Evolutionary conservation across 306 rosid species (phyloP).

Genomic region (Elaeagnus macrophylla): DNA sequence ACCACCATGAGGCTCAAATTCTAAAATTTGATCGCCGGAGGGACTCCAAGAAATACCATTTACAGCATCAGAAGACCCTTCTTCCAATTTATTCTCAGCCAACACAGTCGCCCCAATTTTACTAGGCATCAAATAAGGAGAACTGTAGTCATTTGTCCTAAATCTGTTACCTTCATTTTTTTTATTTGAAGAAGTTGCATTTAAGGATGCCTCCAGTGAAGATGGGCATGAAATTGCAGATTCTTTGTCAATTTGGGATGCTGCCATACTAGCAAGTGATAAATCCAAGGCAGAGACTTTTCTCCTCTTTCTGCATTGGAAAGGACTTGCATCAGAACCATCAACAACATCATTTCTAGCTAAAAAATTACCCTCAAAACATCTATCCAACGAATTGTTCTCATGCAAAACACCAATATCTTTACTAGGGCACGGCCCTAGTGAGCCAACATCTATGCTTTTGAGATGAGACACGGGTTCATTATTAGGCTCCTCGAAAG

Average conservation of each 20-base stretch:
- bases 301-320: conserved; percentile 27
- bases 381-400: conserved; percentile 17
- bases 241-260: conserved; percentile 28
- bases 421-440: conserved; percentile 4
- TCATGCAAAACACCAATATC: conserved; percentile 19
- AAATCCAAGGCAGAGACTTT: conserved; percentile 26
- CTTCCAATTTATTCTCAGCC: conserved; percentile 19
- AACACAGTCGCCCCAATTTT: conserved; percentile 26
- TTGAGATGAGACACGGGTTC: conserved; percentile 34
- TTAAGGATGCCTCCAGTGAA: conserved; percentile 28
- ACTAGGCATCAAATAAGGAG: conserved; percentile 26
- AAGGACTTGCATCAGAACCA: conserved; percentile 23
- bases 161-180: conserved; percentile 23
- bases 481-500: conserved; percentile 25
- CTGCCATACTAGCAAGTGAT: conserved; percentile 14
- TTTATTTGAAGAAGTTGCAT: conserved; percentile 28
- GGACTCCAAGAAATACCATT: conserved; percentile 23
- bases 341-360: conserved; percentile 19
- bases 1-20: conserved; percentile 25
- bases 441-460: conserved; percentile 31
- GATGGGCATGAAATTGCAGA: conserved; percentile 25
- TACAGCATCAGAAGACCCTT: conserved; percentile 27
- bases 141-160: conserved; percentile 19
- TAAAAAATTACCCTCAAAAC: conserved; percentile 26
- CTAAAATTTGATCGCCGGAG: conserved; percentile 22